These are phyloP conservation scores for Allium fistulosum DNA, from an alignment of 106 monocot genomes.

Conservation along the genomic window DNA sequence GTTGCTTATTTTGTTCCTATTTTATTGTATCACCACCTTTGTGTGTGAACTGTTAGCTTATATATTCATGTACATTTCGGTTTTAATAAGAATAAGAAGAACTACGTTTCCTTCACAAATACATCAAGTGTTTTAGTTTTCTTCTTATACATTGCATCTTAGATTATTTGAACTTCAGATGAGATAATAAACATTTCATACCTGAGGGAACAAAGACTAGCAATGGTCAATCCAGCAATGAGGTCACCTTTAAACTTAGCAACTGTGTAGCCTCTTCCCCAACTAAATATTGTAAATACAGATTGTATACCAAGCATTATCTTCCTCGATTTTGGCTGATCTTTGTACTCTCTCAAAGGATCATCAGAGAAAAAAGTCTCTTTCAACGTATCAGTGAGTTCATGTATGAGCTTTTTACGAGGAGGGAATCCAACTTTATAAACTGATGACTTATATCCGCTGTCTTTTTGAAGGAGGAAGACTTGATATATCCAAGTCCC, in stretches of 20 bases:
- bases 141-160: too few relatives aligned
- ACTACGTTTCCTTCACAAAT: too few relatives aligned
- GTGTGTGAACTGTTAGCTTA: too few relatives aligned
- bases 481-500: constrained; percentile 17
- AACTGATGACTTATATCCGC: neutral
- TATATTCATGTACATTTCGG: too few relatives aligned
- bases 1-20: too few relatives aligned
- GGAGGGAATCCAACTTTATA: constrained; percentile 66
- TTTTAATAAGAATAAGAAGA: too few relatives aligned
- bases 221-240: constrained; percentile 92
- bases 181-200: neutral
- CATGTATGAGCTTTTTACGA: constrained; percentile 25
- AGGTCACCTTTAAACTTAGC: constrained; percentile 68
- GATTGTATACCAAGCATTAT: constrained; percentile 45
- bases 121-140: too few relatives aligned
- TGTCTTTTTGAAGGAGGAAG: constrained; percentile 9
- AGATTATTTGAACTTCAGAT: too few relatives aligned
- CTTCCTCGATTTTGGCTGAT: constrained; percentile 50
- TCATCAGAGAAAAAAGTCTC: constrained; percentile 89
- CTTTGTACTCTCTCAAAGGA: constrained; percentile 70
- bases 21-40: too few relatives aligned
- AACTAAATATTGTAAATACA: constrained; percentile 69
- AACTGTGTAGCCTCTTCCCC: constrained; percentile 65
- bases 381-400: constrained; percentile 44
- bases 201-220: constrained; percentile 96